phyloP scores from a whole-genome alignment of 1,139 yeast species.

The Geotrichum reessii region DNA sequence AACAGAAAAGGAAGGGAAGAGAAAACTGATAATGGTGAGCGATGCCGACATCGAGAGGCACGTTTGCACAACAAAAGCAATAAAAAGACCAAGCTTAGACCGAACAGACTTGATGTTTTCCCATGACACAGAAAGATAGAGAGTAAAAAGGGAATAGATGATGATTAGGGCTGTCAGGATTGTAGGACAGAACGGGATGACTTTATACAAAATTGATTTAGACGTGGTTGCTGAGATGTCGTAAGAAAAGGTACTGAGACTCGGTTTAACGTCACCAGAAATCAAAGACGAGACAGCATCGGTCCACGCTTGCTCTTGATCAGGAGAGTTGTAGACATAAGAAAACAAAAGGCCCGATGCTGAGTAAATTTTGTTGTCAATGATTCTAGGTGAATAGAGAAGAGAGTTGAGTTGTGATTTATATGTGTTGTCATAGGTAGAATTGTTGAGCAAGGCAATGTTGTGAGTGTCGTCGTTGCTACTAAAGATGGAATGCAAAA shows the following conservation, averaged over 20 bases:
- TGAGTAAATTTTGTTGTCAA: conserved; percentile 7
- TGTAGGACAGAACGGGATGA: background rate
- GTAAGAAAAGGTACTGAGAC: background rate
- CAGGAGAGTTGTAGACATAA: conserved; percentile 17
- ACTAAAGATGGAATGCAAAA: conserved; percentile 14
- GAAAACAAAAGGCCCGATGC: conserved; percentile 25
- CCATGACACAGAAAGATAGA: conserved; percentile 45
- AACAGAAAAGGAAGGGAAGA: conserved; percentile 30
- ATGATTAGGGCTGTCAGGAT: conserved; percentile 4
- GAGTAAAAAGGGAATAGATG: conserved; percentile 31
- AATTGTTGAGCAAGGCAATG: background rate
- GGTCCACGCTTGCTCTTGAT: conserved; percentile 15
- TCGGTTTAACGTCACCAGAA: background rate
- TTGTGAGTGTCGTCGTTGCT: background rate
- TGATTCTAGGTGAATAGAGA: conserved; percentile 5
- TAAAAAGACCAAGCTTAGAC: conserved; percentile 53
- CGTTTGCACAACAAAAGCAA: conserved; percentile 56
- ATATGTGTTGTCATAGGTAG: background rate
- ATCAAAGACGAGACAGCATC: conserved; percentile 6
- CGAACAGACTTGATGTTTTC: conserved; percentile 51
- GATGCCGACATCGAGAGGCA: conserved; percentile 46
- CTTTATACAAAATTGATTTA: background rate
- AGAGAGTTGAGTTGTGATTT: conserved; percentile 2
- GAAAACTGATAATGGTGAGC: conserved; percentile 45
- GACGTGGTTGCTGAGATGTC: background rate